Conservation (phyloP, 352 stramenopile species). For the Phytopythium aichiense region DNA sequence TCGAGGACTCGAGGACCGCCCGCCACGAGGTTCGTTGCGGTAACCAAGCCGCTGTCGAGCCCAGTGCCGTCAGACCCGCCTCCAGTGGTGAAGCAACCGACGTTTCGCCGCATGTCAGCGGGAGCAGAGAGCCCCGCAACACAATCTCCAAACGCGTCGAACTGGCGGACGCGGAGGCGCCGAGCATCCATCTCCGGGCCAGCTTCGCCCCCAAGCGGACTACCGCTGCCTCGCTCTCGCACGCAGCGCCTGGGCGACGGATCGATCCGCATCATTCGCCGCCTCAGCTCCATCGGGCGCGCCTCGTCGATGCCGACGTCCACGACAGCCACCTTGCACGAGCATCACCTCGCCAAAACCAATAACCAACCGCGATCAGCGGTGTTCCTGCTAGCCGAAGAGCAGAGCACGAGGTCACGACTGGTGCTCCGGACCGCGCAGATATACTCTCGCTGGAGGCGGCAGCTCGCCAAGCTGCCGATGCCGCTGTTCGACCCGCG, state of each 20-base stretch:
- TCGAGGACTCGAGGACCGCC: background rate
- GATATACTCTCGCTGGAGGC: conserved; percentile 15
- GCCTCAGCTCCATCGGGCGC: conserved; percentile 7
- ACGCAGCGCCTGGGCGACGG: conserved; percentile 1
- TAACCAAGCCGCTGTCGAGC: background rate
- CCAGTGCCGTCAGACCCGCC: background rate
- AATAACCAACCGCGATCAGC: conserved; percentile 23
- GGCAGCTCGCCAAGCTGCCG: background rate
- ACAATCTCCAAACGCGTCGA: background rate
- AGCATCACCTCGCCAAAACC: background rate
- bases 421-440: conserved; percentile 31
- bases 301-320: conserved; percentile 7
- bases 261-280: background rate
- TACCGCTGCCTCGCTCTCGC: background rate
- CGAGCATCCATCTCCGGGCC: background rate
- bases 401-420: conserved; percentile 19
- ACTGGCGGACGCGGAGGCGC: background rate
- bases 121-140: background rate
- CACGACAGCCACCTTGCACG: background rate
- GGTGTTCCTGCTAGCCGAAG: conserved; percentile 22
- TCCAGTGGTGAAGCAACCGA: background rate
- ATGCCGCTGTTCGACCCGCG: conserved; percentile 50
- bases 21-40: background rate
- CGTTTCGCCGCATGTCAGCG: background rate
- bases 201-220: rapidly evolving